These are phyloP conservation scores for Polytolypa hystricis DNA, from an alignment of 2,329 filamentous ascomycete genomes.

Conservation along the genomic window DNA sequence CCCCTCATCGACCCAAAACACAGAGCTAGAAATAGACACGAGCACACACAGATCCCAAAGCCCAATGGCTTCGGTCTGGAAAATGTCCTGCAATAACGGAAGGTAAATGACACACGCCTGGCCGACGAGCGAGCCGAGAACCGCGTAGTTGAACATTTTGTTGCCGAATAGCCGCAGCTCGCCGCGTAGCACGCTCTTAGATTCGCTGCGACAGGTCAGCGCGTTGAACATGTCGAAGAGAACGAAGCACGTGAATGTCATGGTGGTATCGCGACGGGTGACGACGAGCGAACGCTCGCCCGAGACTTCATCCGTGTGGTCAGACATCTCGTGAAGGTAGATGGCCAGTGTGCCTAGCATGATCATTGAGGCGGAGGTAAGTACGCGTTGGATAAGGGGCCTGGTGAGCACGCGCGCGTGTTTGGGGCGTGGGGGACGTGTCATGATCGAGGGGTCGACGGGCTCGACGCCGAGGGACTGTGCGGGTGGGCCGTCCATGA, in stretches of 20 bases:
- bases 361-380: constrained; percentile 79
- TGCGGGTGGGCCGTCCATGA: constrained; percentile 97
- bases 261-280: constrained; percentile 89
- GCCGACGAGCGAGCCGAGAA: constrained; percentile 70
- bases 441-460: constrained; percentile 91
- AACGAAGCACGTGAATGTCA: constrained; percentile 98
- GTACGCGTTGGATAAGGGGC: constrained; percentile 68
- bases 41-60: constrained; percentile 64
- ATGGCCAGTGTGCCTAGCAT: constrained; percentile 85
- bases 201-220: constrained; percentile 79
- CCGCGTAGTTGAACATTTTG: constrained; percentile 92
- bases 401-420: constrained; percentile 85
- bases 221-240: constrained; percentile 99
- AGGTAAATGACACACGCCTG: constrained; percentile 91
- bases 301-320: constrained; percentile 46
- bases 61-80: constrained; percentile 82
- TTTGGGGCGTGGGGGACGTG: constrained; percentile 72
- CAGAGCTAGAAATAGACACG: constrained; percentile 66
- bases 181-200: constrained; percentile 76
- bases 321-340: constrained; percentile 83
- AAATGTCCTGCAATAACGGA: constrained; percentile 83
- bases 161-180: constrained; percentile 78
- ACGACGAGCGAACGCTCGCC: constrained; percentile 48
- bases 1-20: constrained; percentile 90
- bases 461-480: constrained; percentile 94